Percentiles rank a stretch among this genome's conserved stretches.
phyloP scores from a whole-genome alignment of 257 asterid genomes.

The Primulina eburnea region DNA sequence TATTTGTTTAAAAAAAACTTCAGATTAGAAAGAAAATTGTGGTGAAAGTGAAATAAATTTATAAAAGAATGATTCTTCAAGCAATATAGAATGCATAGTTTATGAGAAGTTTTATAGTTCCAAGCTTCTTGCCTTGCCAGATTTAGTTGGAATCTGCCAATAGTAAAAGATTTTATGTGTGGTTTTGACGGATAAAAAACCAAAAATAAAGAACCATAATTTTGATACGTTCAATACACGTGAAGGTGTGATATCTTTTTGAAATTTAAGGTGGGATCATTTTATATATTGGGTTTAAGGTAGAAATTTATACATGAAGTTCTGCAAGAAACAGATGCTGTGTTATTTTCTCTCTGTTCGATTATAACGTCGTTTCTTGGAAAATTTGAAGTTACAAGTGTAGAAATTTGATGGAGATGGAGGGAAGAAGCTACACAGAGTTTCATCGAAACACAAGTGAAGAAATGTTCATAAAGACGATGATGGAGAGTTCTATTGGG shows the following conservation, averaged over 20 bases:
- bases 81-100: slow-evolving; percentile 9
- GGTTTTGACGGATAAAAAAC: too few species aligned
- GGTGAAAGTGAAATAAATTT: background rate
- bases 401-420: slow-evolving; percentile 42
- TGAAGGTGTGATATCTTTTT: background rate
- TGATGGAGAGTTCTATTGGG: slow-evolving; percentile 78
- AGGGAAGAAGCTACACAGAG: slow-evolving; percentile 66
- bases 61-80: background rate
- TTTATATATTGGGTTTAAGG: background rate
- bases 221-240: background rate
- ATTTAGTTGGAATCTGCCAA: background rate
- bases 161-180: background rate
- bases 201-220: background rate
- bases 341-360: background rate
- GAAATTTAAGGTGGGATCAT: background rate
- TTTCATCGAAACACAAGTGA: slow-evolving; percentile 70
- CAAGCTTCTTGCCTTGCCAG: slow-evolving; percentile 25
- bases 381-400: slow-evolving; percentile 11
- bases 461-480: slow-evolving; percentile 65
- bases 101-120: slow-evolving; percentile 14
- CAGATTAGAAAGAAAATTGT: background rate
- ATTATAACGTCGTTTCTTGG: background rate
- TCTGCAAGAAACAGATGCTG: background rate
- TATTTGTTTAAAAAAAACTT: slow-evolving; percentile 22
- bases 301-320: too few species aligned